A percentile compares a stretch with the other conserved stretches of the same genome.
Conservation (phyloP, 352 stramenopile species). For the Nothophytophthora sp. region DNA sequence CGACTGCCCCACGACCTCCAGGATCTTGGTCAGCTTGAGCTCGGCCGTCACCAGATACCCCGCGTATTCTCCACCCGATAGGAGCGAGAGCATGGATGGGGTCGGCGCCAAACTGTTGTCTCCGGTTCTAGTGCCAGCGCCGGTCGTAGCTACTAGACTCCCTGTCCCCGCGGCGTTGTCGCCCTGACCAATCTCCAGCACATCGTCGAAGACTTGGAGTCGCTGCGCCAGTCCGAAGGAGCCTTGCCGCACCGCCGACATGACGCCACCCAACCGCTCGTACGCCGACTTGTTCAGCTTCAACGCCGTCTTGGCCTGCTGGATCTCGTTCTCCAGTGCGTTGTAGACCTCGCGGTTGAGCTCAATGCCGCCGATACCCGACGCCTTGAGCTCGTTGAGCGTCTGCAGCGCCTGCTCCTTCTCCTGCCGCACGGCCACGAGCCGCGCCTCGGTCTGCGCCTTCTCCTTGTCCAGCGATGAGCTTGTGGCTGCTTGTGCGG, state of each 20-base stretch:
- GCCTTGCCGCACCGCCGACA: conserved; percentile 74
- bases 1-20: conserved; percentile 78
- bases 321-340: conserved; percentile 74
- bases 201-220: conserved; percentile 72
- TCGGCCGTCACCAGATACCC: conserved; percentile 62
- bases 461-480: conserved; percentile 81
- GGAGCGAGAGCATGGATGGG: conserved; percentile 29
- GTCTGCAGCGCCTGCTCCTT: conserved; percentile 61
- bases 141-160: neutral
- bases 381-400: conserved; percentile 83
- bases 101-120: conserved; percentile 14
- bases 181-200: conserved; percentile 37
- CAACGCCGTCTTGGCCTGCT: conserved; percentile 63
- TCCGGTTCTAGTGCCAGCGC: conserved; percentile 1
- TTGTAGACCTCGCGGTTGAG: conserved; percentile 85
- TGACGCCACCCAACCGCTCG: conserved; percentile 74
- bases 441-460: conserved; percentile 49
- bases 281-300: conserved; percentile 82
- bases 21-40: conserved; percentile 77
- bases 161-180: conserved; percentile 9
- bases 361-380: conserved; percentile 71
- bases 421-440: conserved; percentile 53
- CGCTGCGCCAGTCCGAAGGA: conserved; percentile 68
- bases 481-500: conserved; percentile 51
- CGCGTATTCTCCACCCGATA: conserved; percentile 48